Conservation (phyloP, 495 filamentous ascomycete species). For the Trichoderma gamsii region DNA sequence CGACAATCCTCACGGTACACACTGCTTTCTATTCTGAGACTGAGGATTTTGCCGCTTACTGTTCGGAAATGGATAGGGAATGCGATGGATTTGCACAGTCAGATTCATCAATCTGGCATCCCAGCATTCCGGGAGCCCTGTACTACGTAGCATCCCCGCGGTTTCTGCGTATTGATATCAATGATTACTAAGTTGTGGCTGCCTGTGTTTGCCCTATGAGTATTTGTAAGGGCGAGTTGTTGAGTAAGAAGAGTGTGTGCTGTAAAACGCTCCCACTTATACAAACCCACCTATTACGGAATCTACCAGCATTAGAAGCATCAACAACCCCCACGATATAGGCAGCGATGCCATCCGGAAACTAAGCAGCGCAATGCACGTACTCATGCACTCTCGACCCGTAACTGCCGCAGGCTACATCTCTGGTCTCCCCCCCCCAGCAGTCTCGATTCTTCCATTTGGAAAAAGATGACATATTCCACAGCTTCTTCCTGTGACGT, state of each 20-base stretch:
- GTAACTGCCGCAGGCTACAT: not conserved
- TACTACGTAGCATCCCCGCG: constrained; percentile 3
- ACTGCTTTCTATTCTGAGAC: too few relatives aligned
- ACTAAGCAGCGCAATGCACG: not conserved
- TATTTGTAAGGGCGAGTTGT: too few relatives aligned
- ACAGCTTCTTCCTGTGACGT: not conserved
- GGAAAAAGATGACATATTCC: not conserved
- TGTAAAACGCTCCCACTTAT: too few relatives aligned
- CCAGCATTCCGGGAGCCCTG: constrained; percentile 8
- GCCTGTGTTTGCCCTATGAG: not conserved
- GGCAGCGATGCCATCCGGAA: too few relatives aligned
- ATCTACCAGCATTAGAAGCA: too few relatives aligned
- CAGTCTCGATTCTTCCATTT: not conserved
- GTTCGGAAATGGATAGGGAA: too few relatives aligned
- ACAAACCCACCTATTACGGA: too few relatives aligned
- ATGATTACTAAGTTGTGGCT: not conserved
- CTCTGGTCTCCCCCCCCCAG: not conserved
- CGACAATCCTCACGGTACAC: not conserved
- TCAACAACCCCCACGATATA: too few relatives aligned
- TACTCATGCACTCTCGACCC: constrained; percentile 1
- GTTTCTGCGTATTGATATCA: too few relatives aligned
- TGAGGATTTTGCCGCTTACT: too few relatives aligned
- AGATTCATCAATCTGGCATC: constrained; percentile 11
- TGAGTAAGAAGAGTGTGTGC: too few relatives aligned
- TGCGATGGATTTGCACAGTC: not conserved